Base-by-base conservation (phyloP, 2,329 filamentous ascomycete species). In the Aspergillus ibericus region DNA sequence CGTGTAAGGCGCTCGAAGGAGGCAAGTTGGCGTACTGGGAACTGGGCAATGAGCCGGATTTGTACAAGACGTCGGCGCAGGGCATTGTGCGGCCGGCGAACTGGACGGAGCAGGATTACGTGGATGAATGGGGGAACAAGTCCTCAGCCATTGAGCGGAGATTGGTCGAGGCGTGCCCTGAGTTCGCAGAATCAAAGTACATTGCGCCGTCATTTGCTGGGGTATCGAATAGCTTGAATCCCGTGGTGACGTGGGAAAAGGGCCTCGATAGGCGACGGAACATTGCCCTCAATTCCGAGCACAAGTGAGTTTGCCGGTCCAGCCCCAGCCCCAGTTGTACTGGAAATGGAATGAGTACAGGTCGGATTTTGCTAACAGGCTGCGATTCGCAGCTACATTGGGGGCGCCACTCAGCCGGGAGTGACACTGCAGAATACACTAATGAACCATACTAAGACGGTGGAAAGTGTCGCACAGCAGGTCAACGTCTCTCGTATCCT, bases 11-110 rank as follows among this genome's bases (percentile, higher is more conserved):
- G 3, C 72, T 88, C 0, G 73, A 76, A 2, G 71, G 72, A 10
- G 80, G 79, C 5, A 83, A 79, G 54, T 72, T 87, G 5, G 78
- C 83, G 25, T 75, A 76, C 61, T 88, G 83, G 83, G 84, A 86
- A 66, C 83, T 88, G 63, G 86, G 87, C 38, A 88, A 88, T 65
- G 85, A 88, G 69, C 84, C 85, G 0, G 85, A 88, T 68, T 71
- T 88, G 7, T 88, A 76, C 70, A 80, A 81, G 16, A 81, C 79
- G 1, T 82, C 80, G 18, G 70, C 79, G 2, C 82, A 84, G 61
- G 80, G 81, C 20, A 32, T 29, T 9, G 38, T 32, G 35, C 36
- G 51, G 38, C 51, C 51, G 25, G 32, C 51, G 9, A 18, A 18
- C 36, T 53, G 51, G 51, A 44, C 51, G 51, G 51, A 53, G 27